phyloP scores from a whole-genome alignment of 1,139 yeast species.

The Kodamaea arcana region DNA sequence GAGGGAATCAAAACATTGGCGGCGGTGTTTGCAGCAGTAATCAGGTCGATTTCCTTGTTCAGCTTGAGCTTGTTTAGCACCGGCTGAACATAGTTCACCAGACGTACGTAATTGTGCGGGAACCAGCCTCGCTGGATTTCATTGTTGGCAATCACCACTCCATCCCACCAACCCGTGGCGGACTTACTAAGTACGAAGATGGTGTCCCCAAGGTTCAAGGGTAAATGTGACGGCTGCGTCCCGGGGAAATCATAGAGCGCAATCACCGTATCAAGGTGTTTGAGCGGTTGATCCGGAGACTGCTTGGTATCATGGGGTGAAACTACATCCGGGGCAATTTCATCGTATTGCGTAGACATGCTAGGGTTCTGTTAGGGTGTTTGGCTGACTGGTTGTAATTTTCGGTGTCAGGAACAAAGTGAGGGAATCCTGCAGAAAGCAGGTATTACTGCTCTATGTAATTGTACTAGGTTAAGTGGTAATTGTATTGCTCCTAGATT shows the following conservation, averaged over 20 bases:
- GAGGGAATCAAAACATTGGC: slow-evolving; percentile 48
- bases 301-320: slow-evolving; percentile 25
- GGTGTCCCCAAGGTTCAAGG: slow-evolving; percentile 48
- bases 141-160: slow-evolving; percentile 40
- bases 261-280: slow-evolving; percentile 46
- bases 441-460: too few relatives aligned
- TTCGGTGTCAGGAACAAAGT: too few relatives aligned
- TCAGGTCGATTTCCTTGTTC: slow-evolving; percentile 40
- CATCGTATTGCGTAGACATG: slow-evolving; percentile 27
- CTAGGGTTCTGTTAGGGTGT: too few relatives aligned
- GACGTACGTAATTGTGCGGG: slow-evolving; percentile 56
- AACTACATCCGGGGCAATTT: slow-evolving; percentile 39
- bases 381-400: too few relatives aligned
- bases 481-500: too few relatives aligned
- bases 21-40: slow-evolving; percentile 49
- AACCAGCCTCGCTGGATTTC: slow-evolving; percentile 68
- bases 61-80: slow-evolving; percentile 36
- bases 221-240: slow-evolving; percentile 43
- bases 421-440: too few relatives aligned
- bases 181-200: slow-evolving; percentile 49
- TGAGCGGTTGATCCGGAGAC: slow-evolving; percentile 23
- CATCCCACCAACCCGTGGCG: slow-evolving; percentile 77
- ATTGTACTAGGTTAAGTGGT: too few relatives aligned
- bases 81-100: slow-evolving; percentile 47
- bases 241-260: slow-evolving; percentile 51